Conservation (phyloP, 208 protist genomes). For the Trypanosomatidae sp. region DNA sequence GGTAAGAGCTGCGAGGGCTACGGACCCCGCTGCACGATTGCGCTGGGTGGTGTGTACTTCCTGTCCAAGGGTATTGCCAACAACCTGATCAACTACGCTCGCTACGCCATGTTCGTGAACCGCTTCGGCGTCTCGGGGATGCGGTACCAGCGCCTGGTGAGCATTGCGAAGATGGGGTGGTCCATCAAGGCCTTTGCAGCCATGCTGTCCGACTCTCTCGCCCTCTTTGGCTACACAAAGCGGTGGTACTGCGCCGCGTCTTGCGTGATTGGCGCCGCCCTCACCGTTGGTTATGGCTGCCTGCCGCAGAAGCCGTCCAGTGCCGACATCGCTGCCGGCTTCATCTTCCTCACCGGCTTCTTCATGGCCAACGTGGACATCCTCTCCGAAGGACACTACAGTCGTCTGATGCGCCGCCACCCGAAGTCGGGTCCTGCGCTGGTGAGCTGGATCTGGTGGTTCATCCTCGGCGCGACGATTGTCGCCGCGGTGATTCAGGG, state of each 20-base stretch:
- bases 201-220: conserved; percentile 50
- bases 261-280: conserved; percentile 43
- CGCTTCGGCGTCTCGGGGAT: conserved; percentile 40
- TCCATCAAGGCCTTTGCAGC: conserved; percentile 63
- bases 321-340: conserved; percentile 40
- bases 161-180: conserved; percentile 48
- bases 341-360: conserved; percentile 67
- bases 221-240: conserved; percentile 73
- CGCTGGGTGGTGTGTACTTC: conserved; percentile 52
- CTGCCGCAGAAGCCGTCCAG: conserved; percentile 40
- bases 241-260: conserved; percentile 67
- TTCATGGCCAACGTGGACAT: conserved; percentile 72
- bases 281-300: conserved; percentile 46
- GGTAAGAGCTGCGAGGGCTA: conserved; percentile 36
- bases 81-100: conserved; percentile 35
- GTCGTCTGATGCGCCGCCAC: conserved; percentile 50
- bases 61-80: conserved; percentile 55
- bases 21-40: conserved; percentile 34
- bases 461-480: conserved; percentile 49
- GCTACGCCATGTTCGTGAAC: conserved; percentile 49
- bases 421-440: conserved; percentile 52
- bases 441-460: conserved; percentile 81
- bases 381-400: conserved; percentile 83
- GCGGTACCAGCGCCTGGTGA: conserved; percentile 56
- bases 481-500: conserved; percentile 52